Conservation (phyloP, 129 eudicot genomes). For the Centaurea solstitialis region DNA sequence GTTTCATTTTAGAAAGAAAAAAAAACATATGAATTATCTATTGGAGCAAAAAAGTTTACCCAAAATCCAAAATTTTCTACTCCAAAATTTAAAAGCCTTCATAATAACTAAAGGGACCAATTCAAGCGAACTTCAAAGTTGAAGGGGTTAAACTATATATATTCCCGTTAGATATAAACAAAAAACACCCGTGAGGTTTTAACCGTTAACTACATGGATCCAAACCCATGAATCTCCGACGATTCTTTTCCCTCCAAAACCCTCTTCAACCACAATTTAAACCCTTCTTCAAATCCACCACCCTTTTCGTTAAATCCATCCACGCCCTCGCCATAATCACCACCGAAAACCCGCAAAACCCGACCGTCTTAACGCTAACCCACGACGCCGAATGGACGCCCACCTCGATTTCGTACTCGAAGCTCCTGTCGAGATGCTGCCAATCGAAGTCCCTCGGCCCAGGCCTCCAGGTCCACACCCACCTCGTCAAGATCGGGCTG, state of each 20-base stretch:
- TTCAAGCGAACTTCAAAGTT: not conserved
- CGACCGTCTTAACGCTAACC: slow-evolving; percentile 14
- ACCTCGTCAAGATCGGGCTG: slow-evolving; percentile 51
- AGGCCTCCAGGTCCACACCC: slow-evolving; percentile 66
- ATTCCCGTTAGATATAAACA: not conserved
- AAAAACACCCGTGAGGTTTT: not conserved
- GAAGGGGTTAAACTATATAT: slow-evolving; percentile 4
- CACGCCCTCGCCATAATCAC: slow-evolving; percentile 27
- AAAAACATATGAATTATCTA: no score
- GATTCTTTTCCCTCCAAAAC: slow-evolving; percentile 52
- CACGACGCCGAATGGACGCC: slow-evolving; percentile 30
- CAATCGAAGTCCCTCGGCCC: slow-evolving; percentile 49
- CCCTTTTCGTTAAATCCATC: slow-evolving; percentile 16
- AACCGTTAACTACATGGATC: slow-evolving; percentile 23
- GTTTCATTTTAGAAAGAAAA: no score
- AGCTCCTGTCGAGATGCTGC: slow-evolving; percentile 56
- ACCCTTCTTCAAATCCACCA: slow-evolving; percentile 20
- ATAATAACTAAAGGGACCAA: not conserved
- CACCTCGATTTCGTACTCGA: slow-evolving; percentile 42
- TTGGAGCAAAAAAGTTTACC: not conserved
- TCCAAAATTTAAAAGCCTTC: not conserved
- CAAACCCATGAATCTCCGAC: slow-evolving; percentile 46
- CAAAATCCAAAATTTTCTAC: no score
- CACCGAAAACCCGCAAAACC: slow-evolving; percentile 17
- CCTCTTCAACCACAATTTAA: slow-evolving; percentile 31